Evolutionary conservation across 2,329 filamentous ascomycete species (phyloP).

Genomic region (Sporothrix curviconia): DNA sequence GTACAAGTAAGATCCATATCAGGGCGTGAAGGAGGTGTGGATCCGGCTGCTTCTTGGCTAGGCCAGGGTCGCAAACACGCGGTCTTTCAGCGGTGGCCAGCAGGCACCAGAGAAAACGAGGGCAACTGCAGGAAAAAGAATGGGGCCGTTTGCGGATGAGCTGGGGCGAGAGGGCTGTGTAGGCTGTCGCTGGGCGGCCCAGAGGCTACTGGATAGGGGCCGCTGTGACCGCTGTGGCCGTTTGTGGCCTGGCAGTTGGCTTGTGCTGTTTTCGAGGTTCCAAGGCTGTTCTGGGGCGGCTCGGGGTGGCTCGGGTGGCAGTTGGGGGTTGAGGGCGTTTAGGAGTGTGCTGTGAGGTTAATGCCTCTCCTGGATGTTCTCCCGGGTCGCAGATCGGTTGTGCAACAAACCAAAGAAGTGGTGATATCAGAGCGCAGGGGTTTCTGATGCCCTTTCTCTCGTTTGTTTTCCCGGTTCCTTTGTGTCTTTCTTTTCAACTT

Average conservation of each 20-base stretch:
- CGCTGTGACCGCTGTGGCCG: too few relatives aligned
- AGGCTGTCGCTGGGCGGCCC: neutral
- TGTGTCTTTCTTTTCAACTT: neutral
- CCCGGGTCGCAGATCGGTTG: neutral
- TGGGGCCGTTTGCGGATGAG: neutral
- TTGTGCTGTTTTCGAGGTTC: neutral
- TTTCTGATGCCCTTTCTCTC: neutral
- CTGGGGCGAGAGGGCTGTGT: slow-evolving; percentile 11
- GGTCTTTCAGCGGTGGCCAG: neutral
- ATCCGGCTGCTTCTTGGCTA: neutral
- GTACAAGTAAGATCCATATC: neutral
- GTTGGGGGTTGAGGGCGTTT: too few relatives aligned
- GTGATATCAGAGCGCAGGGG: too few relatives aligned
- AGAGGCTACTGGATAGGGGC: neutral
- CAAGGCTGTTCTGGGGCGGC: neutral
- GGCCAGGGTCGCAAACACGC: slow-evolving; percentile 7
- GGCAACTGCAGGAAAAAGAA: neutral
- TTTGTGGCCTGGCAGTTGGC: neutral
- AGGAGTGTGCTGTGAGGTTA: neutral
- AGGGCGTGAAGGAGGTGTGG: slow-evolving; percentile 1
- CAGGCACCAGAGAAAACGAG: slow-evolving; percentile 4
- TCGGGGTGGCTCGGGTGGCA: neutral
- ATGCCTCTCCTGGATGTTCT: neutral
- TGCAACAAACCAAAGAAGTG: too few relatives aligned
- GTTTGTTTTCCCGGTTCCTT: neutral